Conservation (phyloP, 2,329 filamentous ascomycete genomes). For the Cadophora sp. region DNA sequence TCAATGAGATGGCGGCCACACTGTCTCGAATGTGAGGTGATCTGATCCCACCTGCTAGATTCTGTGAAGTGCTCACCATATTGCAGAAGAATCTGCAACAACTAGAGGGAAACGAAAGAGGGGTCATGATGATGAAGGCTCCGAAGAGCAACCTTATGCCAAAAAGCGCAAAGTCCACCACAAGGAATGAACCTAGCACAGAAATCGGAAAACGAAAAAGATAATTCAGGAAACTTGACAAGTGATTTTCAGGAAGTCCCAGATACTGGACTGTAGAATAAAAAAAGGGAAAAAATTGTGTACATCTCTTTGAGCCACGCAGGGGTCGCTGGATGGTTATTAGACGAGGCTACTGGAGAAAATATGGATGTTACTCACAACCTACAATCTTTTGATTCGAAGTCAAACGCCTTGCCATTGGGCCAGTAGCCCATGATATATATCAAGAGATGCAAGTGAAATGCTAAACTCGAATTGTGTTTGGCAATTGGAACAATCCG, state of each 20-base stretch:
- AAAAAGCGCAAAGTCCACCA: background rate
- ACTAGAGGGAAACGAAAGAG: background rate
- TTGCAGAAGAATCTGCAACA: background rate
- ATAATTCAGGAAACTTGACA: background rate
- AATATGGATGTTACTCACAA: background rate
- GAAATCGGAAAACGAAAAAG: background rate
- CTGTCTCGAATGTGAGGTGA: background rate
- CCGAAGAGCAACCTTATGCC: too few species aligned
- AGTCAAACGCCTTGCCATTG: conserved; percentile 11
- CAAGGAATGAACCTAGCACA: background rate
- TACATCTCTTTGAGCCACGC: background rate
- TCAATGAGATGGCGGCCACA: conserved; percentile 6
- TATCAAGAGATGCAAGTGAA: background rate
- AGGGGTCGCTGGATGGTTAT: background rate
- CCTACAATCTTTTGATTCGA: conserved; percentile 13
- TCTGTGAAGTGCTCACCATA: background rate
- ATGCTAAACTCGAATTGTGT: background rate
- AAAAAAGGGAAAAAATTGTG: background rate
- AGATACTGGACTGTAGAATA: background rate
- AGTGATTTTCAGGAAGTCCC: background rate
- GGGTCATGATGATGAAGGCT: background rate
- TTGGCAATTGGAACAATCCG: background rate
- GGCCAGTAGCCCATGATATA: background rate
- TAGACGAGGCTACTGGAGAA: background rate
- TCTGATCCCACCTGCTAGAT: background rate